Base-by-base conservation (phyloP, 2,329 filamentous ascomycete species). In the Dactylonectria estremocensis region DNA sequence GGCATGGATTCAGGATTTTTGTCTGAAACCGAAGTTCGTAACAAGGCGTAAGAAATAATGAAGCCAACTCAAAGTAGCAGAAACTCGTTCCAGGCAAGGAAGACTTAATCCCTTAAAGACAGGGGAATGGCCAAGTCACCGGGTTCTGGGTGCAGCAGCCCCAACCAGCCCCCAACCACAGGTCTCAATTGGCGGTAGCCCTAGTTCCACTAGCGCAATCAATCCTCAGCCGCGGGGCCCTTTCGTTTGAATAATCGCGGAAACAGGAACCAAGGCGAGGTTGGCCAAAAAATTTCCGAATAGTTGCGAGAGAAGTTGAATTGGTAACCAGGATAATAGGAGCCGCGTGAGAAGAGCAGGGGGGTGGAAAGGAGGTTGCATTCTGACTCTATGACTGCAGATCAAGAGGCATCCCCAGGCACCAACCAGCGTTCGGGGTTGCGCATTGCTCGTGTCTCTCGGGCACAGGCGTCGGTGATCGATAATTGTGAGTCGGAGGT, bases 141-240 rank as follows among this genome's bases (percentile, higher is more conserved):
- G 69, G 71, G 67, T 70, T 57, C 54, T 70, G 62, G 72, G 65
- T 69, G 72, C 72, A 74, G 72, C 63, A 66, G 46, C 59, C 59
- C 59, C 70, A 66, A 59, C 24, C 40, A 56, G 43, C 53, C 45
- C 68, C 60, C 22, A 69, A 75, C 69, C 14, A 49, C 20, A 43
- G 7, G 52, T 50, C 52, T 54, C 53, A 54, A 67, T 72, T 75
- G 69, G 72, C 48, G 55, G 67, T 43, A 45, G 35, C 22, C 54
- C 35, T 16, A 22, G 53, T 20, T 45, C 22, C 33, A 48, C 37
- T 63, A 54, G 50, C 20, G 33, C 52, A 68, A 58, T 24, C 65
- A 55, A 14, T 49, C 65, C 52, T 67, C 66, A 67, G 67, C 63
- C 55, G 66, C 62, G 54, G 56, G 68, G 67, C 64, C 49, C 50